Percentiles rank a stretch among this genome's conserved stretches.
Conservation (phyloP, 257 asterid genomes). For the Nicotiana tabacum region DNA sequence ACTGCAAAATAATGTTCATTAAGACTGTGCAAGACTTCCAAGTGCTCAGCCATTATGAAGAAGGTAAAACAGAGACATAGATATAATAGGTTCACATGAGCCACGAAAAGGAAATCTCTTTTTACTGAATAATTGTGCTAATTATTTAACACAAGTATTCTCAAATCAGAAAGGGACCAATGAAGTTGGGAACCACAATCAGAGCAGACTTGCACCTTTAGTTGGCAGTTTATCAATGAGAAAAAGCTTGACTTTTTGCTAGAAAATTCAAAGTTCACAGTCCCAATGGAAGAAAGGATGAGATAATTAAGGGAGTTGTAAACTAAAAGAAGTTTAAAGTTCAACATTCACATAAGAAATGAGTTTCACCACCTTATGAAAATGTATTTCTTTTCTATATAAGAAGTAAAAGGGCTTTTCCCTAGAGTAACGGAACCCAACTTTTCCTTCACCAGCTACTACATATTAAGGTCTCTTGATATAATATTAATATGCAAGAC, state of each 20-base stretch:
- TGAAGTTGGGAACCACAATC: neutral
- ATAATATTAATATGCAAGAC: neutral
- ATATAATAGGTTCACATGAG: neutral
- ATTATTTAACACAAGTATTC: neutral
- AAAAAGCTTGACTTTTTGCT: too few relatives aligned
- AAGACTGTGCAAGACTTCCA: neutral
- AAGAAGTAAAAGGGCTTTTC: neutral
- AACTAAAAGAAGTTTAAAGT: too few relatives aligned
- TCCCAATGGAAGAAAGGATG: too few relatives aligned
- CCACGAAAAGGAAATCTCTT: neutral
- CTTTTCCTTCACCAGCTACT: neutral
- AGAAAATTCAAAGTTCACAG: too few relatives aligned
- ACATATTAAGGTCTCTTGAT: neutral
- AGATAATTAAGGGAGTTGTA: neutral
- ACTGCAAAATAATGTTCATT: conserved; percentile 1
- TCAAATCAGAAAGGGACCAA: neutral
- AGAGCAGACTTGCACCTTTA: neutral
- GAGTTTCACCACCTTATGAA: neutral
- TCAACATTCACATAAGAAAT: neutral
- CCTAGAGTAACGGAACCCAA: neutral
- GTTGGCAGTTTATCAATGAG: neutral
- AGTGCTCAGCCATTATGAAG: neutral
- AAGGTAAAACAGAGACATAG: neutral
- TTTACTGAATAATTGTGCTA: neutral
- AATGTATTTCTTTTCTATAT: too few relatives aligned